Evolutionary conservation across 345 rosid species (phyloP).

Genomic region (Hevea brasiliensis): DNA sequence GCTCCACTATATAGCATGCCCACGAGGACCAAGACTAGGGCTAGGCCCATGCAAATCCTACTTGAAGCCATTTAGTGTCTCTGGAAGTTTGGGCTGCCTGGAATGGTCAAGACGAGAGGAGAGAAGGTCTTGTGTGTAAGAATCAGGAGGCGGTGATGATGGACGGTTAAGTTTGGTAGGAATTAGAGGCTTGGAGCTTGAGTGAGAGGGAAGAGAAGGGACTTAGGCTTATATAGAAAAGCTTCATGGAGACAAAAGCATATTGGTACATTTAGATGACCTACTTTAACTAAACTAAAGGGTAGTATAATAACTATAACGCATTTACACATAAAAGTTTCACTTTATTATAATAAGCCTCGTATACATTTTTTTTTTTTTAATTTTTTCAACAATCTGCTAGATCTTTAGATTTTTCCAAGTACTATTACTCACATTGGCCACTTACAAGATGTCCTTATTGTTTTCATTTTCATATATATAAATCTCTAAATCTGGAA

Average conservation of each 20-base stretch:
- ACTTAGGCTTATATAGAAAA: constrained; percentile 16
- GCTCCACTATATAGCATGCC: constrained; percentile 24
- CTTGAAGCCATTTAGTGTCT: constrained; percentile 35
- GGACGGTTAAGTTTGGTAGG: constrained; percentile 25
- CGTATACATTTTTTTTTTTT: too few species aligned
- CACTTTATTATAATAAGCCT: too few species aligned
- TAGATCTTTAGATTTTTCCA: too few species aligned
- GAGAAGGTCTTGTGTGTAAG: not conserved
- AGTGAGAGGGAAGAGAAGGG: constrained; percentile 15
- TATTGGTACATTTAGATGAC: constrained; percentile 37
- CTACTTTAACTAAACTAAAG: constrained; percentile 29
- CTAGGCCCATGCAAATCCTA: constrained; percentile 21
- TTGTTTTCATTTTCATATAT: too few species aligned
- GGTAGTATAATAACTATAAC: constrained; percentile 16
- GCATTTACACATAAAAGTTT: not conserved
- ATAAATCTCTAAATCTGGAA: too few species aligned
- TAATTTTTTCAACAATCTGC: too few species aligned
- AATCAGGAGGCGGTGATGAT: too few species aligned
- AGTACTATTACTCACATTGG: too few species aligned
- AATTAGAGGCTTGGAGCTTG: constrained; percentile 15
- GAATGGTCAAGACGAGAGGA: constrained; percentile 6
- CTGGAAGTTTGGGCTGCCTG: not conserved
- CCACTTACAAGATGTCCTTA: too few species aligned
- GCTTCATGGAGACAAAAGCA: constrained; percentile 16
- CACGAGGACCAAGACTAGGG: constrained; percentile 35